Evolutionary conservation across 2,329 filamentous ascomycete genomes (phyloP).

Genomic region (Zymoseptoria ardabiliae): DNA sequence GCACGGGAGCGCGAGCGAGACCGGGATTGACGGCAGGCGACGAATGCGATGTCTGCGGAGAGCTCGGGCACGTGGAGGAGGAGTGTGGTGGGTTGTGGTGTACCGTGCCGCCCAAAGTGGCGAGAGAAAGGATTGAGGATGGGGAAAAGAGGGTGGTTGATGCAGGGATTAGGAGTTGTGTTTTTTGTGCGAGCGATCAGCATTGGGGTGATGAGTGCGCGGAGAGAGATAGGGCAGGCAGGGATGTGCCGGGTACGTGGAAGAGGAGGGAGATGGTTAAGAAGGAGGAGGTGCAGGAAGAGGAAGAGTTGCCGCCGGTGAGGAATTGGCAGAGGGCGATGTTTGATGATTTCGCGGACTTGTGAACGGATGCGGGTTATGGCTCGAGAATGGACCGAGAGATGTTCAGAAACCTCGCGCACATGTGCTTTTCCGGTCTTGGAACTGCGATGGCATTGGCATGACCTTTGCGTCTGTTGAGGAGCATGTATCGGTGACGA

Average conservation of each 20-base stretch:
- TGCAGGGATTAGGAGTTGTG: not conserved
- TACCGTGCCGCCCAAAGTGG: not conserved
- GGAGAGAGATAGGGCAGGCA: not conserved
- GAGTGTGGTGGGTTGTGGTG: slow-evolving; percentile 21
- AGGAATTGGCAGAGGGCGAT: not conserved
- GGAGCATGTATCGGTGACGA: not conserved
- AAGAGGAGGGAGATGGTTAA: not conserved
- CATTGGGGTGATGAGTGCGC: slow-evolving; percentile 8
- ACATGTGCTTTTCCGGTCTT: not conserved
- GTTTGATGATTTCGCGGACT: not conserved
- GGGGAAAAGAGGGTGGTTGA: not conserved
- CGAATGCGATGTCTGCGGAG: slow-evolving; percentile 5
- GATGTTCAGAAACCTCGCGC: not conserved
- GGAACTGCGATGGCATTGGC: not conserved
- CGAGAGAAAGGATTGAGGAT: not conserved
- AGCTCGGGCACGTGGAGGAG: slow-evolving; percentile 20
- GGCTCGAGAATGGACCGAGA: not conserved
- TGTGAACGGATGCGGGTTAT: not conserved
- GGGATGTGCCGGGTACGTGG: not conserved
- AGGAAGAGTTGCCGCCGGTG: slow-evolving; percentile 2
- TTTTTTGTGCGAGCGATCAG: slow-evolving; percentile 1
- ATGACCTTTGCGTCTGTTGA: not conserved
- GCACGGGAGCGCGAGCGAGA: slow-evolving; percentile 1
- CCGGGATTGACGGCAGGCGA: not conserved
- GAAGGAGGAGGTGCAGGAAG: slow-evolving; percentile 3